Conservation (phyloP, 2,329 filamentous ascomycete species). For the Ophiostoma sp. region DNA sequence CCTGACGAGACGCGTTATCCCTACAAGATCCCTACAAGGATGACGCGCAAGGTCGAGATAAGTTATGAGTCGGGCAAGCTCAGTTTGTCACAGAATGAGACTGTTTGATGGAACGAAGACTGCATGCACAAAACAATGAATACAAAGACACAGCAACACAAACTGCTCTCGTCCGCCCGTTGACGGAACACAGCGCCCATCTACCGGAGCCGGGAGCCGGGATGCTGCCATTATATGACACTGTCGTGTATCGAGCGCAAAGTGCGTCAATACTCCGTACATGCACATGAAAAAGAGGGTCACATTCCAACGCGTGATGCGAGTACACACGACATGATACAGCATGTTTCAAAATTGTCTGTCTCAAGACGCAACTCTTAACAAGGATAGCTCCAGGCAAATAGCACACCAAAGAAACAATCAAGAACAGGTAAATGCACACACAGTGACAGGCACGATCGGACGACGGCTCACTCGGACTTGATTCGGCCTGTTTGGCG, state of each 20-base stretch:
- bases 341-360: not conserved
- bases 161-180: not conserved
- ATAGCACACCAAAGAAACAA: no score
- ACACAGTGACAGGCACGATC: not conserved
- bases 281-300: not conserved
- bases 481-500: not conserved
- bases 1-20: no score
- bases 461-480: not conserved
- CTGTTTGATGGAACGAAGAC: no score
- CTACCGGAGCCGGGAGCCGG: not conserved
- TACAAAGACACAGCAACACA: not conserved
- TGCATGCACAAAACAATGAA: no score
- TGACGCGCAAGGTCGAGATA: no score
- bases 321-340: not conserved
- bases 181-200: not conserved
- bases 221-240: not conserved
- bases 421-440: no score
- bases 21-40: no score
- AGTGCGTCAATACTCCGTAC: not conserved
- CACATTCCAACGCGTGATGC: conserved; percentile 4
- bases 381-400: no score
- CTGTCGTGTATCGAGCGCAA: not conserved
- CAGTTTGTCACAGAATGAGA: no score
- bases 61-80: no score
- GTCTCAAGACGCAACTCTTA: no score